phyloP scores from a whole-genome alignment of 2,329 filamentous ascomycete species.

The Pseudogymnoascus sp. region DNA sequence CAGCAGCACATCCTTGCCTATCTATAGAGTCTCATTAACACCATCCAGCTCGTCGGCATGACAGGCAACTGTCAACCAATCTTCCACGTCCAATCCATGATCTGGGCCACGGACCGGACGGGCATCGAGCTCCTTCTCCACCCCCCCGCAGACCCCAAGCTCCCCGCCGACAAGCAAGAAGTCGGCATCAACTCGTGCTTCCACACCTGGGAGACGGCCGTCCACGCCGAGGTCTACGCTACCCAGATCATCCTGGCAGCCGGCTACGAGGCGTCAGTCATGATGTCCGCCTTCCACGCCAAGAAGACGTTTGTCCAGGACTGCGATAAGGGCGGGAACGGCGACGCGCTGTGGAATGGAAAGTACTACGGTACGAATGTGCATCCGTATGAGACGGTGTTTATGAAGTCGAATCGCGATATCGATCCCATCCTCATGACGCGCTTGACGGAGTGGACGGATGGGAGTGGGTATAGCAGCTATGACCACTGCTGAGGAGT shows the following conservation, averaged over 20 bases:
- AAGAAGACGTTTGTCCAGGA: slow-evolving; percentile 14
- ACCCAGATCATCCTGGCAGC: slow-evolving; percentile 20
- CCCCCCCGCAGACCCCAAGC: slow-evolving; percentile 16
- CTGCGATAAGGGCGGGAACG: slow-evolving; percentile 14
- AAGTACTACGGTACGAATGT: slow-evolving; percentile 24
- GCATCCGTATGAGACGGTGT: slow-evolving; percentile 25
- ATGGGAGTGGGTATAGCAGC: slow-evolving; percentile 21
- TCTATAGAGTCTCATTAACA: slow-evolving; percentile 10
- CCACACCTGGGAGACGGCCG: slow-evolving; percentile 18
- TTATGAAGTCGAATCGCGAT: slow-evolving; percentile 24
- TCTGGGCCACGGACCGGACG: slow-evolving; percentile 21
- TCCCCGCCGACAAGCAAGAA: slow-evolving; percentile 11
- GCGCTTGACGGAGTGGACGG: slow-evolving; percentile 21
- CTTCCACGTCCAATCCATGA: slow-evolving; percentile 22
- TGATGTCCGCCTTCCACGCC: slow-evolving; percentile 23
- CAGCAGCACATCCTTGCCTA: not conserved
- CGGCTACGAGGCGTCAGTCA: slow-evolving; percentile 23
- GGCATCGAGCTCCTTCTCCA: slow-evolving; percentile 23
- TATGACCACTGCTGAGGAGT: slow-evolving; percentile 21
- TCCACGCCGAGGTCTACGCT: slow-evolving; percentile 21
- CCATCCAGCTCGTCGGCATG: slow-evolving; percentile 25
- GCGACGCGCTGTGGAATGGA: slow-evolving; percentile 20
- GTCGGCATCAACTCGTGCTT: slow-evolving; percentile 25
- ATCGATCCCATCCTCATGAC: slow-evolving; percentile 18
- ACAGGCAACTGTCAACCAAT: slow-evolving; percentile 23